phyloP scores from a whole-genome alignment of 495 filamentous ascomycete species.

The Penicillium bialowiezense region DNA sequence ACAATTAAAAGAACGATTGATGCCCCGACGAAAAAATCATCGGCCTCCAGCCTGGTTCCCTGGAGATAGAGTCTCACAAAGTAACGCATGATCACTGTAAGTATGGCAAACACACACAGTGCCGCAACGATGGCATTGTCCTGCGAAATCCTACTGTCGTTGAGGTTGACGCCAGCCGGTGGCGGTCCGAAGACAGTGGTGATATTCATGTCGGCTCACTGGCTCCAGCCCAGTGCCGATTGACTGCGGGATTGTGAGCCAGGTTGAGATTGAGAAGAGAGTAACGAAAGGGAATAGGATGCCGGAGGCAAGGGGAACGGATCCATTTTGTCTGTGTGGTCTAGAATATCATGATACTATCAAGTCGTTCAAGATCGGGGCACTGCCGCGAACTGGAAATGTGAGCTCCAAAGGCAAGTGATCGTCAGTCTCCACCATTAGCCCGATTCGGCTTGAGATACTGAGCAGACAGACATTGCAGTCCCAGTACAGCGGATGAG shows the following conservation, averaged over 20 bases:
- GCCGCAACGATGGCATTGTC: conserved; percentile 12
- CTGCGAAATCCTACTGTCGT: neutral
- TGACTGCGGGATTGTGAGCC: too few species aligned
- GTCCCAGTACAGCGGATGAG: neutral
- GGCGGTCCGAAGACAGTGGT: conserved; percentile 8
- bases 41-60: conserved; percentile 1
- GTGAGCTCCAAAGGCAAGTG: neutral
- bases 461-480: neutral
- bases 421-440: neutral
- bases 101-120: conserved; percentile 1
- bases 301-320: neutral
- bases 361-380: neutral
- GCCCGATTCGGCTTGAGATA: too few species aligned
- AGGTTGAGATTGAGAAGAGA: too few species aligned
- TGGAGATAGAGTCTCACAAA: conserved; percentile 6
- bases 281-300: too few species aligned
- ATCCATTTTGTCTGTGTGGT: neutral
- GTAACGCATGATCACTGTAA: conserved; percentile 8
- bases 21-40: conserved; percentile 13
- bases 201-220: neutral
- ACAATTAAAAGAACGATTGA: neutral
- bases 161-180: conserved; percentile 12
- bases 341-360: neutral
- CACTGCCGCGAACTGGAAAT: neutral
- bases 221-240: neutral